Evolutionary conservation across 2,329 filamentous ascomycete species (phyloP), one percentile per base, ranked within the genome.

Genomic region (Penicillium paneum): DNA sequence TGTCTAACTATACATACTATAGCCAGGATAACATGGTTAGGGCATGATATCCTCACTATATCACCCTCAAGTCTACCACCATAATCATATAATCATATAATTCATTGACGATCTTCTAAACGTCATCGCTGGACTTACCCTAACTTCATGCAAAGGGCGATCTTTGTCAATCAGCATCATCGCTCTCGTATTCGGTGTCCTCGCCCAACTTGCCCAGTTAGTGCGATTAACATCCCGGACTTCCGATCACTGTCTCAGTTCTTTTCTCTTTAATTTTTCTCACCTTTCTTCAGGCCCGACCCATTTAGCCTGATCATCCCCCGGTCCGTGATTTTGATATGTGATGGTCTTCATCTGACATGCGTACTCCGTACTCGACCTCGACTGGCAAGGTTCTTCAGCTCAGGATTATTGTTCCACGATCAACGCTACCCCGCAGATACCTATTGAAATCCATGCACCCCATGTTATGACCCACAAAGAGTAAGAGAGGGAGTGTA

Each of bases 161-260:
- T 41, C 39, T 6, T 26, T 26, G 38, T 15, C 13, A 21, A 8
- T n/a, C 38, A 24, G 5, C 12, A 13, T 12, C 0, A 8, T 41
- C 41, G 42, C 13, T 52, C 21, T 40, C 49, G 49, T 48, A 52
- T 52, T 50, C 48, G 43, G 8, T 41, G 28, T 17, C 40, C 24
- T 47, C 39, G 43, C 49, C 17, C 29, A 21, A 44, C 29, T 32
- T 44, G 15, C 43, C 31, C 42, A 5, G 34, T 46, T 35, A 32
- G 15, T 7, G 11, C 13, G 12, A 26, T 31, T 11, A 17, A 28
- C 17, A 34, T 34, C 19, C 31, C 43, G 32, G 31, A 32, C 43
- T 35, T 46, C 32, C 43, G 31, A 12, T 8, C 38, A 10, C 15
- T 41, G 39, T 26, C 39, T 41, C n/a, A 5, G 13, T 21, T 26